A percentile compares a stretch with the other conserved stretches of the same genome.
Evolutionary conservation across 495 filamentous ascomycete genomes (phyloP).

Genomic region (Aspergillus incahuasiensis): DNA sequence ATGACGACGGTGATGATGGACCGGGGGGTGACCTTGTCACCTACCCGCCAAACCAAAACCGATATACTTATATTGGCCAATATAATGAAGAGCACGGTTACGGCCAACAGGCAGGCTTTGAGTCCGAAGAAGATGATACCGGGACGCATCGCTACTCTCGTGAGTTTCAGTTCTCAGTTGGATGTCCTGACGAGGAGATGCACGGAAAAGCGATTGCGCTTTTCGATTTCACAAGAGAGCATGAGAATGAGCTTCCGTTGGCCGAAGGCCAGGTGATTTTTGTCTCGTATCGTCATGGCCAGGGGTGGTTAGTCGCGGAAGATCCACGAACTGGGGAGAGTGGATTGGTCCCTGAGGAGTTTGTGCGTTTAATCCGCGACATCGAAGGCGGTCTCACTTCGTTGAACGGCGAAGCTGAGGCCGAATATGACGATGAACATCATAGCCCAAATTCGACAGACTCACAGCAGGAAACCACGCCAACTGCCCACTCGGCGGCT

Average conservation of each 20-base stretch:
- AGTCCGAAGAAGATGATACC: slow-evolving; percentile 57
- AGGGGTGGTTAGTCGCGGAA: slow-evolving; percentile 95
- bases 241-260: slow-evolving; percentile 91
- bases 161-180: slow-evolving; percentile 93
- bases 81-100: slow-evolving; percentile 55
- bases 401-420: slow-evolving; percentile 38
- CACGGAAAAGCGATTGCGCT: slow-evolving; percentile 93
- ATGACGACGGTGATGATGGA: slow-evolving; percentile 56
- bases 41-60: slow-evolving; percentile 63
- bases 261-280: slow-evolving; percentile 94
- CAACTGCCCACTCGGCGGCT: slow-evolving; percentile 16
- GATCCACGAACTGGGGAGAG: slow-evolving; percentile 88
- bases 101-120: slow-evolving; percentile 46
- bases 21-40: slow-evolving; percentile 78
- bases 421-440: slow-evolving; percentile 25
- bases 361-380: slow-evolving; percentile 87
- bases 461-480: slow-evolving; percentile 29
- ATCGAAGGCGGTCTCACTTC: slow-evolving; percentile 66
- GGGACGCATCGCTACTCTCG: slow-evolving; percentile 64
- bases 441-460: slow-evolving; percentile 28
- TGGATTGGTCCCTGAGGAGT: slow-evolving; percentile 93
- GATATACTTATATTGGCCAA: slow-evolving; percentile 46
- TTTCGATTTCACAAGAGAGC: slow-evolving; percentile 91
- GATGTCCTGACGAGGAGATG: slow-evolving; percentile 95
- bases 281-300: slow-evolving; percentile 91